Base-by-base conservation (phyloP, 2,329 filamentous ascomycete genomes). In the Fusarium veterinarium region DNA sequence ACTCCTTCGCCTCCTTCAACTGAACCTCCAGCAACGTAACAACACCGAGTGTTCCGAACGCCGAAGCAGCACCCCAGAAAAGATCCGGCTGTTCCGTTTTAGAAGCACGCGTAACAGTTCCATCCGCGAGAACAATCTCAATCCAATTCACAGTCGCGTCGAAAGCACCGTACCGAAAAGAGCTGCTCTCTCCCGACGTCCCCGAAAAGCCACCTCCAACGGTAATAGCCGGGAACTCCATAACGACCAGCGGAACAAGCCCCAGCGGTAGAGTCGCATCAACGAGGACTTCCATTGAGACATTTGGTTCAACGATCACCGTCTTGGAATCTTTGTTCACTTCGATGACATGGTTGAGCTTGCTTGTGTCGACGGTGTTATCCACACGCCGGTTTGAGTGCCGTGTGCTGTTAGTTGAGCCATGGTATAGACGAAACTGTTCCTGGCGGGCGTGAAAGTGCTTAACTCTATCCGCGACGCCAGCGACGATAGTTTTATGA, bases 341-440 rank as follows among this genome's bases (percentile, higher is more conserved):
- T 13, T 84, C 81, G 14, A 95, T 83, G 20, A 95, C 88, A 79
- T 88, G 86, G 71, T 84, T 86, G 14, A 95, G 86, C 8, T 79
- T 77, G 80, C 90, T 91, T 41, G 91, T 94, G 79, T 94, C 91
- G 61, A 95, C 85, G 14, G 90, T 88, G 75, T 88, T 88, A 78
- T 86, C 85, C 17, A 80, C 78, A 49, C 80, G 81, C 35, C 85
- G 85, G 25, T 84, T 81, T 12, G 86, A 85, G 31, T 87, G 86
- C 12, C 93, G 90, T 41, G 93, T 95, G 80, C 90, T 93, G 82
- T 93, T 94, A 31, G 92, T 94, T 0, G 91, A 90, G 68, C 93
- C 93, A 81, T 95, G 92, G 75, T 90, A 92, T 78, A 95, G 91
- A n/a, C 92, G 87, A 81, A 93, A 95, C 5, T 91, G 88, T 77